A percentile compares a stretch with the other conserved stretches of the same genome.
Conservation (phyloP, 2,329 filamentous ascomycete genomes). For the Calonectria pseudoreteaudii region DNA sequence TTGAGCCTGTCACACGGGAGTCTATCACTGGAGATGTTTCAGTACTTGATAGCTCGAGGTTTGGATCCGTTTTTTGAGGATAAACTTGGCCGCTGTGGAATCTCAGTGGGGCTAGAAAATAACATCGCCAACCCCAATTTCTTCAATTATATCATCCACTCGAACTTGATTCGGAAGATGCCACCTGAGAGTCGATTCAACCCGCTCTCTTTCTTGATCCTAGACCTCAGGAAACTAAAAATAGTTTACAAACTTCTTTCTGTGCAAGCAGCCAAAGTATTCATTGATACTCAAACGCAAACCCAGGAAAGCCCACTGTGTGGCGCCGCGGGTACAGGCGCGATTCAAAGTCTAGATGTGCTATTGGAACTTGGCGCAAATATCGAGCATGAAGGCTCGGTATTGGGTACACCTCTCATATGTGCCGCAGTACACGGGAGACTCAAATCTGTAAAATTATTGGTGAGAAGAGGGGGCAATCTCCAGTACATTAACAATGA, state of each 20-base stretch:
- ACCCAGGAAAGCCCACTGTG: not conserved
- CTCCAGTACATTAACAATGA: not conserved
- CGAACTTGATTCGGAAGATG: no score
- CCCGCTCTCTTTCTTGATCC: no score
- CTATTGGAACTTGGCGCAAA: not conserved
- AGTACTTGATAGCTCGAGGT: not conserved
- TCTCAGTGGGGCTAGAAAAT: not conserved
- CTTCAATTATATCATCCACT: not conserved
- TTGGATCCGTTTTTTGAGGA: not conserved
- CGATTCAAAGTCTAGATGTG: not conserved
- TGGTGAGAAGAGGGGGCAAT: conserved; percentile 1
- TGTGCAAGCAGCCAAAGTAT: not conserved
- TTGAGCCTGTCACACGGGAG: not conserved
- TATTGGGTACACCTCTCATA: conserved; percentile 3
- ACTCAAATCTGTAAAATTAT: not conserved
- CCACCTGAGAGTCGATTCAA: no score
- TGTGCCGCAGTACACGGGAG: not conserved
- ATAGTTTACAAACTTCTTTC: not conserved
- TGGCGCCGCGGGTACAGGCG: not conserved
- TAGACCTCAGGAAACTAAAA: not conserved
- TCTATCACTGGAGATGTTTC: not conserved
- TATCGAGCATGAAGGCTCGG: not conserved
- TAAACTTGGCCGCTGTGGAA: not conserved
- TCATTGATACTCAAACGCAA: not conserved
- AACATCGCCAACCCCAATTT: not conserved